These are phyloP conservation scores for Fusarium oxysporum DNA, from an alignment of 2,329 filamentous ascomycete species.

Conservation along the genomic window DNA sequence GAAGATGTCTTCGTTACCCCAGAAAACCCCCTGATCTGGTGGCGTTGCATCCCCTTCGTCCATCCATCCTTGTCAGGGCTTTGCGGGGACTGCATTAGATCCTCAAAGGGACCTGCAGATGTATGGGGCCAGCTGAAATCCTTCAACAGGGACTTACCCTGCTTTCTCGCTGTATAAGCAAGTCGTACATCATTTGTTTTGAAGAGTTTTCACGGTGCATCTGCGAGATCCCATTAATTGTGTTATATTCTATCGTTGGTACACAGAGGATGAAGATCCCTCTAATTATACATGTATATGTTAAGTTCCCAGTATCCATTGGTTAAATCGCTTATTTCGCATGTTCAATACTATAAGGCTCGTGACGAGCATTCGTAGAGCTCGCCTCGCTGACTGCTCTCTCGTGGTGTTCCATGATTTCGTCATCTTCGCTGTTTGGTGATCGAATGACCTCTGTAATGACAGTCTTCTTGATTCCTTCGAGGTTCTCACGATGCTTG, in stretches of 20 bases:
- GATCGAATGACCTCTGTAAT: slow-evolving; percentile 34
- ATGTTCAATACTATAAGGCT: slow-evolving; percentile 38
- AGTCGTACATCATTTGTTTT: background rate
- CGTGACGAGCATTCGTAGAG: slow-evolving; percentile 36
- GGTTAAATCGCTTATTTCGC: slow-evolving; percentile 22
- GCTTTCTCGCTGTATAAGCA: background rate
- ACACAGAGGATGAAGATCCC: background rate
- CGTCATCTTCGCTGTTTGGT: slow-evolving; percentile 29
- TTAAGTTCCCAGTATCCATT: slow-evolving; percentile 7
- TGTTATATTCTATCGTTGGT: slow-evolving; percentile 7
- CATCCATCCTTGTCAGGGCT: slow-evolving; percentile 25
- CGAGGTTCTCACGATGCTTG: slow-evolving; percentile 38
- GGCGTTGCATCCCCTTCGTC: slow-evolving; percentile 26
- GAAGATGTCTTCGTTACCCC: slow-evolving; percentile 9
- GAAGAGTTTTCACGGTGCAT: slow-evolving; percentile 11
- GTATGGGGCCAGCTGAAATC: background rate
- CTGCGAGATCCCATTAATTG: slow-evolving; percentile 10
- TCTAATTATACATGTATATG: slow-evolving; percentile 33
- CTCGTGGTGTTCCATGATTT: slow-evolving; percentile 43
- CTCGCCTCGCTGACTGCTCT: slow-evolving; percentile 44
- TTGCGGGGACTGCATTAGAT: slow-evolving; percentile 19
- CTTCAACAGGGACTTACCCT: background rate
- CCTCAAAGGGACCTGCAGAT: background rate
- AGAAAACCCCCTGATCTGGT: slow-evolving; percentile 15
- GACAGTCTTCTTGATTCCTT: slow-evolving; percentile 41